Evolutionary conservation across 805 yeast species (phyloP).

Genomic region (Komagataella ulmi): DNA sequence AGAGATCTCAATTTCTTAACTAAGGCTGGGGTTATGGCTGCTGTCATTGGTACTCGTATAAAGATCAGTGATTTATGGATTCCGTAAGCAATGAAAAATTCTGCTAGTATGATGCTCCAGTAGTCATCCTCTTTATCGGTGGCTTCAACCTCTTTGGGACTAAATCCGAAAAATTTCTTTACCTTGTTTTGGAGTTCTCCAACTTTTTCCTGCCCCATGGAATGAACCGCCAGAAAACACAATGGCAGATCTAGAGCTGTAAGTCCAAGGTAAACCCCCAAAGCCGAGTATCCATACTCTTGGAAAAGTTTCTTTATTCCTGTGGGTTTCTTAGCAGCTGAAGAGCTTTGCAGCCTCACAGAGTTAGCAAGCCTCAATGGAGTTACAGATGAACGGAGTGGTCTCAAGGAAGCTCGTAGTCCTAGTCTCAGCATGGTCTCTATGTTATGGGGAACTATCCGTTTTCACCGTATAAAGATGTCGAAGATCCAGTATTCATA

Average conservation of each 20-base stretch:
- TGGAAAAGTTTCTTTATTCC: conserved; percentile 57
- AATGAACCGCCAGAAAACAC: conserved; percentile 73
- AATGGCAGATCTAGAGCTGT: conserved; percentile 70
- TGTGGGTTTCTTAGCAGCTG: conserved; percentile 17
- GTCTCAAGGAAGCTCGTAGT: neutral
- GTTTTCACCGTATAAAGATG: neutral
- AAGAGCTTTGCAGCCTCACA: neutral
- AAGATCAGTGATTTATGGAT: conserved; percentile 79
- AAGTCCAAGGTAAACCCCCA: conserved; percentile 73
- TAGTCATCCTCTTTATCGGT: conserved; percentile 6
- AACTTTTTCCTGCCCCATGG: conserved; percentile 75
- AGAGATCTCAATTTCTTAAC: conserved; percentile 51
- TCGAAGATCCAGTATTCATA: neutral
- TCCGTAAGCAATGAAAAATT: conserved; percentile 84
- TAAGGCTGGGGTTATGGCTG: conserved; percentile 78
- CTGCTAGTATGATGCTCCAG: conserved; percentile 43
- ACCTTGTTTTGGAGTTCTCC: conserved; percentile 48
- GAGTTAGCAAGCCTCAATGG: neutral
- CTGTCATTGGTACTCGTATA: conserved; percentile 79
- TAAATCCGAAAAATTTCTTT: conserved; percentile 51
- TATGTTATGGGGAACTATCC: neutral
- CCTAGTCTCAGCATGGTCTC: neutral
- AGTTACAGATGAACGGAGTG: neutral
- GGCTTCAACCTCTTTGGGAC: conserved; percentile 18
- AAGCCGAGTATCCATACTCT: conserved; percentile 84